Evolutionary conservation across 768 basidiomycete genomes (phyloP), one percentile per base, ranked within the genome.

Genomic region (Termitomyces sp.): DNA sequence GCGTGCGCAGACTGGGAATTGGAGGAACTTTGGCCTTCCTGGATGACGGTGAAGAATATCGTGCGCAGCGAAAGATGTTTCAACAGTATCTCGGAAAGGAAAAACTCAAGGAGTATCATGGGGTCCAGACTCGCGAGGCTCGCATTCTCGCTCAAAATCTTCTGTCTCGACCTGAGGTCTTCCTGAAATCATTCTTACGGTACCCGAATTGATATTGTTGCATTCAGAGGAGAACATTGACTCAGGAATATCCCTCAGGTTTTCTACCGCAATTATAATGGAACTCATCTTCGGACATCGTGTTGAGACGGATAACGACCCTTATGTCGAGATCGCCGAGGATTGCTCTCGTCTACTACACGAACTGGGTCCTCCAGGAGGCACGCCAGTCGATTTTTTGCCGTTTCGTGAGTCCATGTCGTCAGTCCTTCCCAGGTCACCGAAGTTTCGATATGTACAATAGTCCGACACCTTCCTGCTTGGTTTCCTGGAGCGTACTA

Each of bases 401-500:
- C 63, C 63, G 1, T 55, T 60, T 13, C 52, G 63, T 60, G 10
- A 54, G 63, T 67, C 33, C 1, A 9, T 6, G n/a, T 48, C 5
- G 1, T 26, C 3, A 9, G 16, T 16, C 11, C 18, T n/a, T 20
- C 18, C 13, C 6, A 18, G 9, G 16, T 26, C 24, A 24, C n/a
- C 1, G n/a, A 52, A 3, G 2, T 7, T 40, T 22, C 14, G 22
- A 45, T 1, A 24, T 47, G 13, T 20, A 22, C 14, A 38, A 38
- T 38, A 73, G 72, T 72, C 1, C 62, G 58, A 30, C 51, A 70
- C 47, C 59, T 74, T 14, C 72, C 72, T 6, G 55, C 61, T 0
- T 73, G 74, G 74, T 68, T 74, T 48, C 72, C 72, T 6, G 69
- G 72, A 13, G 52, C 67, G 3, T 59, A 65, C 30, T 68, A 64